These are phyloP conservation scores for Cucumis melo DNA, from an alignment of 306 rosid species.

Conservation along the genomic window DNA sequence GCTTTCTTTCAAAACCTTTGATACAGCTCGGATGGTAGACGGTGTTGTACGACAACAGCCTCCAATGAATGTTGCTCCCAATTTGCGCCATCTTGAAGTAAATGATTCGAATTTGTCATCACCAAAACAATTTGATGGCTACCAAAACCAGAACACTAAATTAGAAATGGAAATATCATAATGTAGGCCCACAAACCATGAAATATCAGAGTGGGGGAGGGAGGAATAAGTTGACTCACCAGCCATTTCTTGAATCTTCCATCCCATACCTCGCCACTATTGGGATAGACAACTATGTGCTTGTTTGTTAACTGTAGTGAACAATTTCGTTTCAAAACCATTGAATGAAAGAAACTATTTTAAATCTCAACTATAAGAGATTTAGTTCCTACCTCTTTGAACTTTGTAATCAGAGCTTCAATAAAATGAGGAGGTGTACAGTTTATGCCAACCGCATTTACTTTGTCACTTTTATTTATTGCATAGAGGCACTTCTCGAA, in stretches of 20 bases:
- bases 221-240: constrained; percentile 29
- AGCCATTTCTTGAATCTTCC: constrained; percentile 77
- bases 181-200: not conserved
- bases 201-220: not conserved
- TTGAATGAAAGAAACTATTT: not conserved
- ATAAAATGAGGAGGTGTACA: constrained; percentile 83
- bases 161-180: constrained; percentile 1
- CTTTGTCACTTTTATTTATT: constrained; percentile 42
- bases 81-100: constrained; percentile 57
- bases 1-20: constrained; percentile 5
- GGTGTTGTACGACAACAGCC: constrained; percentile 93
- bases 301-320: constrained; percentile 57
- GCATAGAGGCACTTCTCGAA: constrained; percentile 56
- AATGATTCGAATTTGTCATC: constrained; percentile 42
- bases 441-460: constrained; percentile 73
- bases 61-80: constrained; percentile 71
- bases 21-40: constrained; percentile 14
- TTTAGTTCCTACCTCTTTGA: constrained; percentile 39
- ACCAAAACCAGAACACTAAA: constrained; percentile 16
- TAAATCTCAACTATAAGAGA: not conserved
- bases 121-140: constrained; percentile 68
- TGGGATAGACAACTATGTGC: constrained; percentile 68
- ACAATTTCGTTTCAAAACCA: not conserved
- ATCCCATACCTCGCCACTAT: constrained; percentile 88
- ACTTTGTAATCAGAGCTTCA: constrained; percentile 48